Evolutionary conservation across 768 basidiomycete species (phyloP).

Genomic region (Termitomyces sp.): DNA sequence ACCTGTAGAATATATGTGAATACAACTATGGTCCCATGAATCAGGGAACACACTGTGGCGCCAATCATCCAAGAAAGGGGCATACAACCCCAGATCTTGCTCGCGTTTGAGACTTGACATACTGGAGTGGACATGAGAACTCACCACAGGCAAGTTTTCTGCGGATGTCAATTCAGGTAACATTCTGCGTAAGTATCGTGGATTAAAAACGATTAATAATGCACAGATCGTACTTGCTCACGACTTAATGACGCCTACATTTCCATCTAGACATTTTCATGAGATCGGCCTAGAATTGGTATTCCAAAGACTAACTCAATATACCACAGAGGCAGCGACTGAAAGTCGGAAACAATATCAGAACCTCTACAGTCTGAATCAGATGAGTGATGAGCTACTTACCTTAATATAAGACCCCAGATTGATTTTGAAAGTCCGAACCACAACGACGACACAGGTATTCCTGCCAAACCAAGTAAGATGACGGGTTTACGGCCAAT

Average conservation of each 20-base stretch:
- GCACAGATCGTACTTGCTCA: neutral
- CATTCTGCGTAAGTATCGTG: neutral
- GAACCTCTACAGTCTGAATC: neutral
- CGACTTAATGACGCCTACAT: slow-evolving; percentile 66
- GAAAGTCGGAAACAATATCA: neutral
- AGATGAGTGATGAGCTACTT: neutral
- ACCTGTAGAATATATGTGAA: neutral
- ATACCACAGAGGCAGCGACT: slow-evolving; percentile 1
- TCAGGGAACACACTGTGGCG: neutral
- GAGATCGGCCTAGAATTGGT: neutral
- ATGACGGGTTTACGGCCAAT: slow-evolving; percentile 76
- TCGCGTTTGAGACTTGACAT: neutral
- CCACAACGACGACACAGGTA: slow-evolving; percentile 64
- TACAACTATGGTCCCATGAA: too few species aligned
- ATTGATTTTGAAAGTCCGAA: slow-evolving; percentile 71
- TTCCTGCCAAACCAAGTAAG: slow-evolving; percentile 55
- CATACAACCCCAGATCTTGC: neutral
- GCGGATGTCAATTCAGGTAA: neutral
- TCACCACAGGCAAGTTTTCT: slow-evolving; percentile 1
- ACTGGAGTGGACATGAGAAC: neutral
- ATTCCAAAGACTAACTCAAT: slow-evolving; percentile 35
- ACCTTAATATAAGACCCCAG: slow-evolving; percentile 54
- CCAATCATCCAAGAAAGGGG: slow-evolving; percentile 1
- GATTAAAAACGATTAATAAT: neutral
- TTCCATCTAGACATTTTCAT: slow-evolving; percentile 30